Conservation (phyloP, 805 yeast genomes). For the Candida multigemmis region DNA sequence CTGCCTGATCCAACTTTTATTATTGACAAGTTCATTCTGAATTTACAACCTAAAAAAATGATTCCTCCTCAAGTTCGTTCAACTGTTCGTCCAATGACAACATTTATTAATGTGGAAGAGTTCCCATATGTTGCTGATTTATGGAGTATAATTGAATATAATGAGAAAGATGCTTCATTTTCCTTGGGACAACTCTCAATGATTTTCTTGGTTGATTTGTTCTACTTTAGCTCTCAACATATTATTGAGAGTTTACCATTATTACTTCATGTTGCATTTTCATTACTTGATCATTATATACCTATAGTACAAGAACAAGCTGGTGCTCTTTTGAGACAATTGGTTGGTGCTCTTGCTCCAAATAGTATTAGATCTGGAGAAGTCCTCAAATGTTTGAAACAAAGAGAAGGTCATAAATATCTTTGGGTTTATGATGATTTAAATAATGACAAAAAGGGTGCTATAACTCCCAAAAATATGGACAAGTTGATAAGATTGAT, state of each 20-base stretch:
- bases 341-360: conserved; percentile 56
- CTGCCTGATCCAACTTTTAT: conserved; percentile 36
- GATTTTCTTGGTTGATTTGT: conserved; percentile 74
- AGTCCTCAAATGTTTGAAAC: conserved; percentile 49
- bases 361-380: conserved; percentile 45
- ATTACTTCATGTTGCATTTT: conserved; percentile 69
- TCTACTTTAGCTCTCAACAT: conserved; percentile 58
- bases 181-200: conserved; percentile 83
- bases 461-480: conserved; percentile 82
- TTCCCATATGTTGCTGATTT: conserved; percentile 76
- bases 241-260: conserved; percentile 56
- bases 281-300: conserved; percentile 80
- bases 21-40: conserved; percentile 56
- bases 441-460: conserved; percentile 63
- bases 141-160: conserved; percentile 42
- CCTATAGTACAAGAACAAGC: conserved; percentile 82
- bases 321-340: conserved; percentile 59
- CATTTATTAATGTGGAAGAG: conserved; percentile 4
- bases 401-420: conserved; percentile 32
- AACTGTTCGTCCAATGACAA: conserved; percentile 1
- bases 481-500: conserved; percentile 60
- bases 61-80: conserved; percentile 52
- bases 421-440: conserved; percentile 87
- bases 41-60: conserved; percentile 80
- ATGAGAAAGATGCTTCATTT: conserved; percentile 64